Evolutionary conservation across 1,284 basidiomycete species (phyloP).

Genomic region (Ceratobasidium sp.): DNA sequence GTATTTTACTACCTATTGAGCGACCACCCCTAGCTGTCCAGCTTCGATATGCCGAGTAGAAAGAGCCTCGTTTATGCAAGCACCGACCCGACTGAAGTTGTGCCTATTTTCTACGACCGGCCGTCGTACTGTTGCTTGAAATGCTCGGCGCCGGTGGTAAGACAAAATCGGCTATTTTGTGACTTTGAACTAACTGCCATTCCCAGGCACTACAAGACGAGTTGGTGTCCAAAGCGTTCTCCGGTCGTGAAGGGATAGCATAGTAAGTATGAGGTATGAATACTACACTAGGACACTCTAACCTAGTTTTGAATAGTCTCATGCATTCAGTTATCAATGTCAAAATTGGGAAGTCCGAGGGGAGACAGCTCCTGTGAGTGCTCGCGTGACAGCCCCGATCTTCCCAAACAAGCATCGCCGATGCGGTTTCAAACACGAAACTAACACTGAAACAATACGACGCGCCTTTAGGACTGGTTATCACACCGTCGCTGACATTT

Average conservation of each 20-base stretch:
- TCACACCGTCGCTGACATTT: constrained; percentile 85
- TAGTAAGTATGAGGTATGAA: constrained; percentile 66
- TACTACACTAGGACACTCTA: constrained; percentile 20
- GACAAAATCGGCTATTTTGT: neutral
- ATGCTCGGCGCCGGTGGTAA: constrained; percentile 36
- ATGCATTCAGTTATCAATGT: constrained; percentile 85
- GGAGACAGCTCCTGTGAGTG: constrained; percentile 77
- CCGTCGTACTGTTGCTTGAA: constrained; percentile 38
- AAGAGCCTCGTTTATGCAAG: constrained; percentile 38
- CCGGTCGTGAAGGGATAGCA: constrained; percentile 85
- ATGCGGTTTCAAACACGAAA: neutral
- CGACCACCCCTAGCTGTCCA: neutral
- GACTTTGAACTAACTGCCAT: neutral
- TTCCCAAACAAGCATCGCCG: no score
- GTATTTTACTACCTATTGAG: neutral
- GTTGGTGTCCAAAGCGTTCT: constrained; percentile 87
- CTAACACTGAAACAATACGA: constrained; percentile 5
- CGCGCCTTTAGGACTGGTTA: constrained; percentile 73
- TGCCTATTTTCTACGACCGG: constrained; percentile 39
- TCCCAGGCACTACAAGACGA: constrained; percentile 84
- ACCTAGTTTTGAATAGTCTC: constrained; percentile 62
- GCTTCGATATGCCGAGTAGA: constrained; percentile 23
- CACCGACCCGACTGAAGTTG: constrained; percentile 36
- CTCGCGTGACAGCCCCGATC: no score
- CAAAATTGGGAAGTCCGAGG: constrained; percentile 79